Evolutionary conservation across 106 monocot species (phyloP).

Genomic region (Acorus gramineus): DNA sequence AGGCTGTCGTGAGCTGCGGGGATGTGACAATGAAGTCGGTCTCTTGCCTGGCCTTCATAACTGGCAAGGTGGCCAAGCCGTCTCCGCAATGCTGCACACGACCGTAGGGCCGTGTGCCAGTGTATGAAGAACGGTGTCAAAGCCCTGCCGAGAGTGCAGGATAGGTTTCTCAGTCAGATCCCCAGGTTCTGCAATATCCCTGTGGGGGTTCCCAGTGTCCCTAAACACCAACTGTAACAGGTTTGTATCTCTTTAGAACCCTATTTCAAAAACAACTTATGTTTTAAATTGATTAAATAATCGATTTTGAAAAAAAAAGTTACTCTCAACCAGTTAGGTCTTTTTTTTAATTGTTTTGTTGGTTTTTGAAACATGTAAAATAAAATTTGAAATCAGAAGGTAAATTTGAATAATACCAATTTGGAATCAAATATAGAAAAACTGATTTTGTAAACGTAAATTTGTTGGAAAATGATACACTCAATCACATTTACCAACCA

Average conservation of each 20-base stretch:
- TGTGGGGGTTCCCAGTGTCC: conserved; percentile 25
- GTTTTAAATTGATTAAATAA: no score
- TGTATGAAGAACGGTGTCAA: conserved; percentile 23
- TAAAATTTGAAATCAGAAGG: no score
- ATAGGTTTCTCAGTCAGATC: conserved; percentile 13
- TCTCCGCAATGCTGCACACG: conserved; percentile 16
- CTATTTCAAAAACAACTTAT: no score
- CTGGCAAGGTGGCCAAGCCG: conserved; percentile 10
- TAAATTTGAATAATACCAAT: no score
- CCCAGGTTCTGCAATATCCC: conserved; percentile 16
- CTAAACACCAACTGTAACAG: conserved; percentile 28
- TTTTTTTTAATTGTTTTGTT: no score
- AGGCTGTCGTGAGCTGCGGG: conserved; percentile 21
- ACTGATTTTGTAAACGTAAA: no score
- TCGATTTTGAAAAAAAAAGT: no score
- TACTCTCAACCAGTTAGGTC: no score
- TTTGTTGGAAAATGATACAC: no score
- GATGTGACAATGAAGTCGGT: conserved; percentile 13
- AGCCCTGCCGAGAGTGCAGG: conserved; percentile 24
- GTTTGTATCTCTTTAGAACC: not conserved
- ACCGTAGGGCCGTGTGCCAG: conserved; percentile 23
- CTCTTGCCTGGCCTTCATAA: conserved; percentile 17
- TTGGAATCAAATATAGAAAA: no score
- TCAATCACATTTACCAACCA: no score
- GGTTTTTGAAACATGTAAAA: no score